Base-by-base conservation (phyloP, 2,329 filamentous ascomycete genomes). In the Xylaria sp. region DNA sequence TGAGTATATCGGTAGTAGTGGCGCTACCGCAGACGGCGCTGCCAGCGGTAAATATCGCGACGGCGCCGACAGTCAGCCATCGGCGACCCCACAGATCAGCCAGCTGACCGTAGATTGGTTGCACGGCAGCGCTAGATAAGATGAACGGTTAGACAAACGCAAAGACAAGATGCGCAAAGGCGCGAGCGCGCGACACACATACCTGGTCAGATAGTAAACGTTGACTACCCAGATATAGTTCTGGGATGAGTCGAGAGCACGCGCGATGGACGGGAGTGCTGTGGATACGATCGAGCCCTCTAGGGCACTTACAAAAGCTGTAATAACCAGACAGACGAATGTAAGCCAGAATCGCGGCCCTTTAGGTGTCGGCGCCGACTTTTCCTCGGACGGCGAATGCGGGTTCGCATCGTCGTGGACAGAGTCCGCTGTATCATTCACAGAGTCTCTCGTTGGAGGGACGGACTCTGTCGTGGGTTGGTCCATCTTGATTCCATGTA, bases 31-130 rank as follows among this genome's bases (percentile, higher is more conserved):
- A 79, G 8, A 87, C 78, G 0, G 78, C 82, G 68, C 83, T 85
- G 0, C 85, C 85, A 1, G 86, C 65, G 0, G 78, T 77, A 69
- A 87, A 86, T 10, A 84, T 71, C 20, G 74, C 75, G 2, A 85
- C 78, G 1, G 81, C 71, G 7, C 73, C 61, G 0, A 84, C 74
- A 6, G 78, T 76, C 3, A 79, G 71, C 67, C 75, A 80, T 55
- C 82, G 79, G 1, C 85, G 78, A 5, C 85, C 84, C 69, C 82
- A 86, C n/a, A 86, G 78, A 65, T 85, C 80, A 9, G 81, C 78
- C 1, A 83, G 62, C 70, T 85, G 83, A 2, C 82, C 83, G 61
- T 80, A 83, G 0, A 84, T 65, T 0, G 84, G 84, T 59, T 83
- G 83, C 34, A 84, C 77, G 5, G 80, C 81, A 57, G 67, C 64